A percentile compares a stretch with the other conserved stretches of the same genome.
Conservation (phyloP, 768 basidiomycete genomes). For the Tylopilus sp. region DNA sequence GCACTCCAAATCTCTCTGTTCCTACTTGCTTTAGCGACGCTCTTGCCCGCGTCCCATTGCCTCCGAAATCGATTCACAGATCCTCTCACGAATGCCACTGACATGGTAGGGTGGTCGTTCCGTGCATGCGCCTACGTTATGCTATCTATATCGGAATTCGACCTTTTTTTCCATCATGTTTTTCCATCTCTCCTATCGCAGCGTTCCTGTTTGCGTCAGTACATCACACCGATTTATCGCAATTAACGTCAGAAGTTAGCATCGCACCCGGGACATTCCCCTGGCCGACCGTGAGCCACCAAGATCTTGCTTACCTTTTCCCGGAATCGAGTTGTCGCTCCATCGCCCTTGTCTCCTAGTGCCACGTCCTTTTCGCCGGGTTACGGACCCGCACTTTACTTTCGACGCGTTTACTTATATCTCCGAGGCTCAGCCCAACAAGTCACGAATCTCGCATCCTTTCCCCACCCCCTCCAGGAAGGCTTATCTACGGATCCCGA, state of each 20-base stretch:
- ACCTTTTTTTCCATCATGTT: constrained; percentile 5
- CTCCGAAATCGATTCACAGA: constrained; percentile 17
- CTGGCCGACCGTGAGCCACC: not conserved
- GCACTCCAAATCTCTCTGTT: constrained; percentile 7
- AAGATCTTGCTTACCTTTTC: not conserved
- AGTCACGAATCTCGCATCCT: constrained; percentile 1
- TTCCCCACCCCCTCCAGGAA: not conserved
- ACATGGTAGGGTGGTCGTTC: not conserved
- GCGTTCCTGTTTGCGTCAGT: constrained; percentile 6
- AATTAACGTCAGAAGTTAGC: constrained; percentile 20
- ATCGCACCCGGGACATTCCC: constrained; percentile 3
- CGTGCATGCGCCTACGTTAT: constrained; percentile 5
- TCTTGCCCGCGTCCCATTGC: constrained; percentile 7
- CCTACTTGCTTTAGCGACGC: constrained; percentile 5
- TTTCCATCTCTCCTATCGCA: not conserved
- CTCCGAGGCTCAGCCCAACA: not conserved
- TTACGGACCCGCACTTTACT: not conserved
- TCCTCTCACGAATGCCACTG: constrained; percentile 24
- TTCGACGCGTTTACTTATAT: constrained; percentile 21
- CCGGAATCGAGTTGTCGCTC: constrained; percentile 7
- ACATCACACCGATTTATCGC: constrained; percentile 8
- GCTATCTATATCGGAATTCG: constrained; percentile 18
- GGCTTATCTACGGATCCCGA: not conserved
- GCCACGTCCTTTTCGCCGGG: not conserved
- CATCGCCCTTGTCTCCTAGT: not conserved